Percentiles rank a stretch among this genome's conserved stretches.
These are phyloP conservation scores for Glarea lozoyensis DNA, from an alignment of 495 filamentous ascomycete genomes.

Conservation along the genomic window DNA sequence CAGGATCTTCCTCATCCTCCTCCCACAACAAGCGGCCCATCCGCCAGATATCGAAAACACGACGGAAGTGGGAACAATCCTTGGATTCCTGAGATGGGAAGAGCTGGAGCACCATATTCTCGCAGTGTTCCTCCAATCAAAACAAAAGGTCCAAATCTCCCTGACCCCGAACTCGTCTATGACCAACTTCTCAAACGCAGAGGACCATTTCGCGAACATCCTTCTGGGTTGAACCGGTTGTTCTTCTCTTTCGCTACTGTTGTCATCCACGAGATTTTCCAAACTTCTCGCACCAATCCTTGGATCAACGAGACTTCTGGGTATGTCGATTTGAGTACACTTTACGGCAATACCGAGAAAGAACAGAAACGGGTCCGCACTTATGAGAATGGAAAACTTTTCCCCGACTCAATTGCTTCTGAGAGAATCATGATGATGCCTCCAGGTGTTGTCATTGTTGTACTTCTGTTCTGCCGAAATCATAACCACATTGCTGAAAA, in stretches of 20 bases:
- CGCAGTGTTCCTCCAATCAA: slow-evolving; percentile 56
- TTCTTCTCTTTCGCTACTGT: slow-evolving; percentile 84
- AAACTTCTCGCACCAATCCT: slow-evolving; percentile 31
- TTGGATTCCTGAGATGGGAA: slow-evolving; percentile 55
- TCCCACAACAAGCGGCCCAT: slow-evolving; percentile 14
- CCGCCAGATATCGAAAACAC: slow-evolving; percentile 46
- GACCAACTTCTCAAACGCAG: slow-evolving; percentile 35
- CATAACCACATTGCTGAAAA: slow-evolving; percentile 74
- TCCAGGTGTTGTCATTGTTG: slow-evolving; percentile 66
- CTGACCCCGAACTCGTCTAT: slow-evolving; percentile 54
- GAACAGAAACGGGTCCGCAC: slow-evolving; percentile 71
- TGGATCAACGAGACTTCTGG: slow-evolving; percentile 67
- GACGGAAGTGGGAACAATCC: slow-evolving; percentile 65
- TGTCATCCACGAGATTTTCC: slow-evolving; percentile 59
- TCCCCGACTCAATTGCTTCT: slow-evolving; percentile 71
- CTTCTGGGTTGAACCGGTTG: slow-evolving; percentile 66
- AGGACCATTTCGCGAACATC: slow-evolving; percentile 26
- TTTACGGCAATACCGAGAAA: slow-evolving; percentile 73
- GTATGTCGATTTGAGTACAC: slow-evolving; percentile 73
- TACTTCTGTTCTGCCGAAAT: slow-evolving; percentile 70
- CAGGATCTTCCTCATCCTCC: slow-evolving; percentile 49
- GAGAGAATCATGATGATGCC: slow-evolving; percentile 70
- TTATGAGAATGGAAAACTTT: slow-evolving; percentile 72
- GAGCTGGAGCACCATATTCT: slow-evolving; percentile 55
- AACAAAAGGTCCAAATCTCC: slow-evolving; percentile 41